Percentiles rank a stretch among this genome's conserved stretches.
Evolutionary conservation across 257 asterid genomes (phyloP).

Genomic region (Fraxinus quadrangulata): DNA sequence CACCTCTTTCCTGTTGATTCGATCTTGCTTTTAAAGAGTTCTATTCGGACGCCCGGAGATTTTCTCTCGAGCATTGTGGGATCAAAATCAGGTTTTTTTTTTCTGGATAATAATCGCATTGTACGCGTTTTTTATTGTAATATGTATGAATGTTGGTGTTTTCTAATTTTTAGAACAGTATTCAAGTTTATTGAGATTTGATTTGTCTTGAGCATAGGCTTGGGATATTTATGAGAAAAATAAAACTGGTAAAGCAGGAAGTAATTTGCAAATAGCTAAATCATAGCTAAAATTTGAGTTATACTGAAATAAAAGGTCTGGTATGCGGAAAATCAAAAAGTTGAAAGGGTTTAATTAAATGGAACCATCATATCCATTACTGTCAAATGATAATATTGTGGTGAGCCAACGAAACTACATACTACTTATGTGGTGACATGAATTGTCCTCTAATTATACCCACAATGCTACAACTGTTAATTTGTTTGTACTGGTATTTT

Average conservation of each 20-base stretch:
- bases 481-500: not conserved
- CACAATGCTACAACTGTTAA: not conserved
- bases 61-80: slow-evolving; percentile 12
- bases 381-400: not conserved
- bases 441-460: not conserved
- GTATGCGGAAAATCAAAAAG: not conserved
- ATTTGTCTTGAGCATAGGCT: not conserved
- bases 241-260: not conserved
- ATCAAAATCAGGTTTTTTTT: slow-evolving; percentile 13
- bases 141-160: not conserved
- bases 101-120: not conserved
- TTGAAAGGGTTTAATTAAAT: not conserved
- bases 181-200: slow-evolving; percentile 5
- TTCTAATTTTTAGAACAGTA: not conserved
- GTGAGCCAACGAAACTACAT: not conserved
- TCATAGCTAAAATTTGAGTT: not conserved
- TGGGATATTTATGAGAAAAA: not conserved
- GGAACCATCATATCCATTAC: not conserved
- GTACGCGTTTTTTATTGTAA: not conserved
- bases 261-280: not conserved
- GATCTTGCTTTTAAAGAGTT: slow-evolving; percentile 14
- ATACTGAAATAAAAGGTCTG: not conserved
- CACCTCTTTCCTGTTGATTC: slow-evolving; percentile 22
- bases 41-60: slow-evolving; percentile 5
- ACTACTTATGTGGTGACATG: not conserved